Evolutionary conservation across 1,284 basidiomycete species (phyloP), one percentile per base, ranked within the genome.

Genomic region (Rhodotorula sp.): DNA sequence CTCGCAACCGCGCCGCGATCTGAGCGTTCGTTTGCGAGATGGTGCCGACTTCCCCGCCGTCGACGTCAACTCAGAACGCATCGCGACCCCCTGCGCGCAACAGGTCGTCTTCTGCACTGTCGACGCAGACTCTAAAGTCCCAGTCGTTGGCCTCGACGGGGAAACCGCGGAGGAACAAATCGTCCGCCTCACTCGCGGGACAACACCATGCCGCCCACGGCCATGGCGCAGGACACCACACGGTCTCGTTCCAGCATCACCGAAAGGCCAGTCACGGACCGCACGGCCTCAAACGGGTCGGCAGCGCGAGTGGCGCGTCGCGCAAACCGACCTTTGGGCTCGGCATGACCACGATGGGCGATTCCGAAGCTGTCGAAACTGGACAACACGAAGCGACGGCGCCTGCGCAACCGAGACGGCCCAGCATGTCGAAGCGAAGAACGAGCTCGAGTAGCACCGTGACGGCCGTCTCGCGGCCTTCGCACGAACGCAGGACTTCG

Each of bases 101-200:
- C 70, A 74, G 71, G 43, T 76, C 75, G 15, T 76, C 75, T n/a
- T 66, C 72, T 6, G 56, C 61, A 6, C 62, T 74, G 49, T 70
- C 72, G 52, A 65, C 68, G 5, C 71, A 76, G 63, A 70, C 72
- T 0, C 51, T 68, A 34, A 58, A 64, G 23, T 67, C 72, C 23
- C 61, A 59, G 47, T 73, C 72, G 21, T 62, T 68, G 3, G 58
- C 63, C 34, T 59, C 62, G 20, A 23, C 49, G 5, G 65, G 64
- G 31, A 71, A 71, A 34, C 70, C 75, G 20, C 65, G 69, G 16
- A 65, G 75, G 8, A 76, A 76, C 69, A 74, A 72, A 59, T 76
- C 75, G 5, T 65, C 68, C 23, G 62, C 73, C 2, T 70, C 70
- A 12, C 67, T 74, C 26, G 34, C 56, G 8, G 34, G 52, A 2